Base-by-base conservation (phyloP, 2,329 filamentous ascomycete genomes). In the Hypoxylon sp. region DNA sequence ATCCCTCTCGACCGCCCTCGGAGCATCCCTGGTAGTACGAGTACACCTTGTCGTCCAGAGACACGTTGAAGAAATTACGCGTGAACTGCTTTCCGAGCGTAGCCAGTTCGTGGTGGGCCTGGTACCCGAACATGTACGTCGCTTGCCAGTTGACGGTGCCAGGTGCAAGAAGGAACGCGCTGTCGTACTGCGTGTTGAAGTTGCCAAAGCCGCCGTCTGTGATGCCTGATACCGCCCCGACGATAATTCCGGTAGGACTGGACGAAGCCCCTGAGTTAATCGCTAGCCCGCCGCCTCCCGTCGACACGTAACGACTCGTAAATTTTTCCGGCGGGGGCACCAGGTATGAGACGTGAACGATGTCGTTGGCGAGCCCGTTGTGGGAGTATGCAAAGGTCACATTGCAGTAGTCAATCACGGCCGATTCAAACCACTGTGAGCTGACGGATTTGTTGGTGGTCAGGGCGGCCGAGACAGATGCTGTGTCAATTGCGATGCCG, bases 1-100 rank as follows among this genome's bases (percentile, higher is more conserved):
- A 80, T 13, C 77, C 81, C 67, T 83, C 80, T 4, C 81, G 77
- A 1, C 81, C 84, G 19, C 84, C 84, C 53, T 86, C 83, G 11
- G 82, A 85, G 72, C 84, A 86, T 2, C 82, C 84, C 64, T 84
- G 79, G 67, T 82, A 86, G 74, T 85, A 85, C 1, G 81, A 76
- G 71, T 81, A 83, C 10, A 78, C 49, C 62, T 73, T 75, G 13
- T 68, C 55, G 17, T 20, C 52, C 5, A 62, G 54, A 1, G 71
- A 52, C 17, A 76, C 68, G 72, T 71, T 73, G 69, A 80, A 83
- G 70, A 83, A 77, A 8, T 75, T 76, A 34, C 74, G 75, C 4
- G 81, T 77, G 28, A 82, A 74, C 46, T 75, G 72, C 69, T 83
- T 82, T 19, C 80, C 81, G 10, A 84, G 71, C 7, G 73, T 67